phyloP scores from a whole-genome alignment of 2,329 filamentous ascomycete genomes.

The Nemania sp. region DNA sequence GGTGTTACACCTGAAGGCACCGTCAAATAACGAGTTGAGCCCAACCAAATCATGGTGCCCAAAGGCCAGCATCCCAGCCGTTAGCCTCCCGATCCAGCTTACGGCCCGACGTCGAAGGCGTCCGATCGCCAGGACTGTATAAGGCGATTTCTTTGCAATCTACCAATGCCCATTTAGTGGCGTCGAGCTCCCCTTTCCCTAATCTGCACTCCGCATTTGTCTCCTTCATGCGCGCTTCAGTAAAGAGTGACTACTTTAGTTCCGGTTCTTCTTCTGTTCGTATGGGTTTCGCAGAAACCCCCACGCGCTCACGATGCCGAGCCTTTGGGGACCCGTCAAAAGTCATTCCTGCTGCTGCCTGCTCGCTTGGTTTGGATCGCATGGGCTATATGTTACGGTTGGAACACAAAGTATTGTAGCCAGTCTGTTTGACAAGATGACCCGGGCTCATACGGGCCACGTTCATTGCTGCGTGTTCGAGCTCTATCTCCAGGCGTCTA shows the following conservation, averaged over 20 bases:
- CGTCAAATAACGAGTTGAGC: neutral
- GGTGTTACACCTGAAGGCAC: neutral
- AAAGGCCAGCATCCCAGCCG: neutral
- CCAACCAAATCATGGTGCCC: constrained; percentile 5
- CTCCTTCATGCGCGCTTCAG: neutral
- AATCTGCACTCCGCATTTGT: neutral
- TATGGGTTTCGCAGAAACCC: neutral
- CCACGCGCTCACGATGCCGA: constrained; percentile 4
- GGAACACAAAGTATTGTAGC: too few relatives aligned
- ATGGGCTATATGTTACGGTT: too few relatives aligned
- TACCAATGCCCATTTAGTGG: neutral
- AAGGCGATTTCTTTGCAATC: constrained; percentile 12
- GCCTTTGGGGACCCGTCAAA: constrained; percentile 30
- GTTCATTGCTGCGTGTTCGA: too few relatives aligned
- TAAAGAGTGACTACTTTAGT: constrained; percentile 10
- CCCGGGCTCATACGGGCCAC: too few relatives aligned
- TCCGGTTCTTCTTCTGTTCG: constrained; percentile 15
- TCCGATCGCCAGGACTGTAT: constrained; percentile 3
- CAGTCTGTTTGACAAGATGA: constrained; percentile 1
- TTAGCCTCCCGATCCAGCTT: neutral
- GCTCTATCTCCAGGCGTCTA: too few relatives aligned
- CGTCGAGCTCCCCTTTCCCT: neutral
- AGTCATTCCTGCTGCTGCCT: constrained; percentile 30
- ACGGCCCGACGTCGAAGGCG: neutral
- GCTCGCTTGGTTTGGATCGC: constrained; percentile 31